Percentiles rank a stretch among this genome's conserved stretches.
phyloP scores from a whole-genome alignment of 2,329 filamentous ascomycete genomes.

The Clarireedia monteithiana region DNA sequence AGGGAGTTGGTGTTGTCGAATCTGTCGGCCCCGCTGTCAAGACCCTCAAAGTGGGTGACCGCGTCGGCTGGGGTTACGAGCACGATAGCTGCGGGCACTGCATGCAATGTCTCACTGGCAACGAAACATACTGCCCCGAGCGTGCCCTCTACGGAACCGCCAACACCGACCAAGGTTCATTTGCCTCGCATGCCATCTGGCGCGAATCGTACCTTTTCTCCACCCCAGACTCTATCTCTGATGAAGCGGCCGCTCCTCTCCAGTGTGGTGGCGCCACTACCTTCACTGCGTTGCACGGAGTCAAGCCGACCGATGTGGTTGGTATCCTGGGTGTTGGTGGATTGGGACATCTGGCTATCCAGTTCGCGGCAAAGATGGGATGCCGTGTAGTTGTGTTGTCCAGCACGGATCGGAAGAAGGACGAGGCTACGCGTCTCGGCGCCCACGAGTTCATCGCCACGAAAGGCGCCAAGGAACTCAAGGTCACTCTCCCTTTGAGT shows the following conservation, averaged over 20 bases:
- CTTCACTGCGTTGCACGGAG: constrained; percentile 28
- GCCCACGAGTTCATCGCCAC: constrained; percentile 53
- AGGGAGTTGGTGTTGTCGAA: constrained; percentile 58
- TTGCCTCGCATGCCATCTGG: constrained; percentile 33
- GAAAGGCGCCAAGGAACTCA: constrained; percentile 34
- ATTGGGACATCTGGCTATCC: constrained; percentile 52
- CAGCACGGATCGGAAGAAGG: constrained; percentile 51
- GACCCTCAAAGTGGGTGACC: constrained; percentile 31
- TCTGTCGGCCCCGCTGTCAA: constrained; percentile 47
- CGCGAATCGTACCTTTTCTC: constrained; percentile 32
- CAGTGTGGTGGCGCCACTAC: constrained; percentile 39
- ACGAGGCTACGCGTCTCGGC: constrained; percentile 50
- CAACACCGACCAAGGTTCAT: constrained; percentile 39
- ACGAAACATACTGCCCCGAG: constrained; percentile 33
- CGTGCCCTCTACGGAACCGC: constrained; percentile 35
- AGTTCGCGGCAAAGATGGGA: constrained; percentile 55
- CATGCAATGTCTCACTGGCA: constrained; percentile 34
- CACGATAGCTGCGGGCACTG: constrained; percentile 35
- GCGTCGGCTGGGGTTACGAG: constrained; percentile 39
- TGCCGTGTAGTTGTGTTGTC: constrained; percentile 51
- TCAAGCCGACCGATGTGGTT: constrained; percentile 25
- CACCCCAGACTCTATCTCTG: constrained; percentile 31
- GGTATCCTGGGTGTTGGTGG: constrained; percentile 48
- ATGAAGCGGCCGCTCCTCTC: constrained; percentile 34
- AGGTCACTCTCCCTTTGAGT: constrained; percentile 11